Evolutionary conservation across 192 early-diverging fungal genomes (phyloP), one percentile per base, ranked within the genome.

Genomic region (Backusella mclennaniae): DNA sequence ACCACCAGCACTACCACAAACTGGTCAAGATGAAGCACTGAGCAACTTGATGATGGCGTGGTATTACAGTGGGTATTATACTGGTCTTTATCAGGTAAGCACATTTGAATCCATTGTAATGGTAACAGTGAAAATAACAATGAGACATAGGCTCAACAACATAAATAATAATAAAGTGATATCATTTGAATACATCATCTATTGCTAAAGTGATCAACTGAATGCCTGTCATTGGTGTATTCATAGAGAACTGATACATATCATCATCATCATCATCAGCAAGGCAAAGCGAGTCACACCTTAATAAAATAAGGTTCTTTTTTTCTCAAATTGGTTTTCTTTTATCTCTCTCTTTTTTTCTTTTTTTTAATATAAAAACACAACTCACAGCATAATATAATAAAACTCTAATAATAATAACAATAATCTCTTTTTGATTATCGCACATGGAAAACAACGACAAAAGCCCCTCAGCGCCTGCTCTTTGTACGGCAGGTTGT

Each of bases 1-100:
- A 36, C n/a, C 72, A 21, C 59, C 66, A 1, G 66, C 77, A 15
- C 56, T 36, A 23, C 42, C 33, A 8, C 42, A 53, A 26, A 59
- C 69, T 21, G 17, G 36, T 71, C 88, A 91, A 23, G 85, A 93
- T 29, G 91, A 91, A 11, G 87, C 87, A 6, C 78, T 93, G 21
- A 73, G 84, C 15, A 87, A 89, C 76, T 82, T 92, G 77, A 88
- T 89, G 71, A 93, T 89, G 90, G 87, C 92, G 7, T 93, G 91
- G 91, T 93, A 92, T 76, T 92, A 85, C 73, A 85, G 89, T 19
- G 92, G 92, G 19, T 93, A 92, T 76, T 93, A 93, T 73, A 89
- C 90, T 52, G 92, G 91, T 38, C 86, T 86, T 46, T 92, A 92
- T 78, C 90, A 92, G 78, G 91, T 75, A 75, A 75, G 23, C 17